Evolutionary conservation across 1,284 basidiomycete genomes (phyloP).

Genomic region (Laetiporus sulphureus): DNA sequence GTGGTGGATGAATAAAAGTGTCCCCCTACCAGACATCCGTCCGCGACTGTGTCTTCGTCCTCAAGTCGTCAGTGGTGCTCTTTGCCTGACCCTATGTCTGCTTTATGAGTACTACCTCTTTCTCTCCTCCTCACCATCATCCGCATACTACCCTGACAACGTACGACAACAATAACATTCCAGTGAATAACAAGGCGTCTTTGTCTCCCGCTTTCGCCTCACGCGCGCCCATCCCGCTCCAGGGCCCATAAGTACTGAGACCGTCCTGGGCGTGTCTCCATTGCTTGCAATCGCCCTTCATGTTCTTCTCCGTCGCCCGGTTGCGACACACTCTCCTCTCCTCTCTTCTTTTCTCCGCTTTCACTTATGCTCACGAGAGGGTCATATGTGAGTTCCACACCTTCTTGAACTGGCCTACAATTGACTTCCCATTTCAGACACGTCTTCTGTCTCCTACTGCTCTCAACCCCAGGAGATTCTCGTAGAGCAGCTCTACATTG

Average conservation of each 20-base stretch:
- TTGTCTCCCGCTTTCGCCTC: constrained; percentile 11
- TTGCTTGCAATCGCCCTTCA: constrained; percentile 31
- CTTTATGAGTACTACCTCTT: background rate
- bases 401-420: no score
- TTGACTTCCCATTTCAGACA: constrained; percentile 47
- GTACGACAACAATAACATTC: constrained; percentile 11
- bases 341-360: constrained; percentile 34
- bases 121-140: background rate
- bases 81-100: background rate
- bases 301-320: constrained; percentile 64
- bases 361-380: constrained; percentile 42
- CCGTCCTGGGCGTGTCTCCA: constrained; percentile 5
- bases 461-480: constrained; percentile 74
- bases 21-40: no score
- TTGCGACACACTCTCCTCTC: constrained; percentile 46
- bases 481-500: constrained; percentile 75
- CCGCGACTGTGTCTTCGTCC: no score
- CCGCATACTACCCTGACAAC: constrained; percentile 1
- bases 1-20: no score
- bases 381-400: constrained; percentile 46
- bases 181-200: constrained; percentile 6
- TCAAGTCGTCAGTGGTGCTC: background rate
- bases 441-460: constrained; percentile 86
- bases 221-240: constrained; percentile 1
- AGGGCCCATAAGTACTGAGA: constrained; percentile 11